These are phyloP conservation scores for Stentor coeruleus DNA, from an alignment of 73 alveolate genomes.

Conservation along the genomic window DNA sequence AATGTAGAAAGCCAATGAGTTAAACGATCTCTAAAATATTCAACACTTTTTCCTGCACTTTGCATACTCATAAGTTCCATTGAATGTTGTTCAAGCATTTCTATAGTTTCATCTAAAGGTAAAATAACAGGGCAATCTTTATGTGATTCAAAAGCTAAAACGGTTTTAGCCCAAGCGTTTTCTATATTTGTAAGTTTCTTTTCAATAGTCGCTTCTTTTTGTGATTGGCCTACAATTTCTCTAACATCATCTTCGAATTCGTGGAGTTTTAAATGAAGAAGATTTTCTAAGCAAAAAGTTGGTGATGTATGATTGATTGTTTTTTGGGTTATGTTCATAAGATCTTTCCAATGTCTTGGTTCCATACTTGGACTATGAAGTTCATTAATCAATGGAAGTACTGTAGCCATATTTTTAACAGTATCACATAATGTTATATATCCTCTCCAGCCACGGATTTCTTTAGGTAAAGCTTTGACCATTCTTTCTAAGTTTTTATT, in stretches of 20 bases:
- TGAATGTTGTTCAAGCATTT: conserved; percentile 84
- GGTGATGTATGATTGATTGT: conserved; percentile 86
- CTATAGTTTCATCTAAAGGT: conserved; percentile 81
- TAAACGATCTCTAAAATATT: conserved; percentile 79
- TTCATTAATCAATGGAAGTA: conserved; percentile 89
- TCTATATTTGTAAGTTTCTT: conserved; percentile 82
- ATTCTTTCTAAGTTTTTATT: conserved; percentile 88
- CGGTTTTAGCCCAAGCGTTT: conserved; percentile 75
- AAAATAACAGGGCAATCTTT: conserved; percentile 69
- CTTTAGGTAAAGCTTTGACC: conserved; percentile 88
- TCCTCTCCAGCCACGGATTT: conserved; percentile 80
- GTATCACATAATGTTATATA: conserved; percentile 79
- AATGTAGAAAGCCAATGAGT: conserved; percentile 94
- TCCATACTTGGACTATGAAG: conserved; percentile 97
- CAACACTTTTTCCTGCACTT: conserved; percentile 82
- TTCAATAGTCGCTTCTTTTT: conserved; percentile 95
- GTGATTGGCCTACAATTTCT: conserved; percentile 98
- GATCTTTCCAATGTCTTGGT: conserved; percentile 98
- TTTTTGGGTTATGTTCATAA: conserved; percentile 94
- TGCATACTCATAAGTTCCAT: conserved; percentile 95
- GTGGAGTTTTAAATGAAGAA: conserved; percentile 94
- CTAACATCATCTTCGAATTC: conserved; percentile 87
- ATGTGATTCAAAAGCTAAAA: conserved; percentile 64
- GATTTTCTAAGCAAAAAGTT: conserved; percentile 90
- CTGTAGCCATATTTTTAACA: conserved; percentile 95